Conservation (phyloP, 768 basidiomycete genomes). For the Candolleomyces eurysporus region DNA sequence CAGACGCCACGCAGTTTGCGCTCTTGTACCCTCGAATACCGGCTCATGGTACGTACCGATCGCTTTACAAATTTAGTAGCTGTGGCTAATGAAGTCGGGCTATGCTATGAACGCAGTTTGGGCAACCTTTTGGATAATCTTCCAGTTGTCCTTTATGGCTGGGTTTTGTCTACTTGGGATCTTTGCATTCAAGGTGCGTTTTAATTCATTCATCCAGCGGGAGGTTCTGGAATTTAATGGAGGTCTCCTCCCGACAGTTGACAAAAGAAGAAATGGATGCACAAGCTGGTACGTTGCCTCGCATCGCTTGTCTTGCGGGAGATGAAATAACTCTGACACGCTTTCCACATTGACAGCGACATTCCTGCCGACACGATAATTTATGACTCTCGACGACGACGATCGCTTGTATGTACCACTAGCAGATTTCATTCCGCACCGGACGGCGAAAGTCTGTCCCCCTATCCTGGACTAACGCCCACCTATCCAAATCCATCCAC, state of each 20-base stretch:
- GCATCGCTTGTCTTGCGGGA: conserved; percentile 2
- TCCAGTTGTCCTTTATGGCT: conserved; percentile 70
- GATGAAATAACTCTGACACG: conserved; percentile 8
- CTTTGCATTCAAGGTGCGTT: conserved; percentile 71
- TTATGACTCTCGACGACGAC: no score
- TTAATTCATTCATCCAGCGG: neutral
- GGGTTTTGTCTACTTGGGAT: conserved; percentile 83
- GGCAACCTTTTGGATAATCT: conserved; percentile 83
- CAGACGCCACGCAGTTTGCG: conserved; percentile 87
- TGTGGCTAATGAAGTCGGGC: neutral
- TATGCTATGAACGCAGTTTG: conserved; percentile 52
- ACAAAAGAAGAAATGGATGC: conserved; percentile 59
- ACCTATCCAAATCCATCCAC: no score
- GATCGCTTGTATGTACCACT: no score
- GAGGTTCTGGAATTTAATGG: neutral
- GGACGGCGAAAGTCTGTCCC: no score
- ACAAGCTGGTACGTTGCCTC: conserved; percentile 57
- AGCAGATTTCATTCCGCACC: no score
- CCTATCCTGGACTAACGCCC: no score
- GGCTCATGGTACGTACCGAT: conserved; percentile 58
- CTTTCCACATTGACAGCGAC: conserved; percentile 35
- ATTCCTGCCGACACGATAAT: conserved; percentile 58
- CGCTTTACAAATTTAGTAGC: no score
- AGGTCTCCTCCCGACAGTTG: conserved; percentile 31
- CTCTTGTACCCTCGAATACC: conserved; percentile 68